These are phyloP conservation scores for Talaromyces sp. DNA, from an alignment of 2,329 filamentous ascomycete species.

Conservation along the genomic window DNA sequence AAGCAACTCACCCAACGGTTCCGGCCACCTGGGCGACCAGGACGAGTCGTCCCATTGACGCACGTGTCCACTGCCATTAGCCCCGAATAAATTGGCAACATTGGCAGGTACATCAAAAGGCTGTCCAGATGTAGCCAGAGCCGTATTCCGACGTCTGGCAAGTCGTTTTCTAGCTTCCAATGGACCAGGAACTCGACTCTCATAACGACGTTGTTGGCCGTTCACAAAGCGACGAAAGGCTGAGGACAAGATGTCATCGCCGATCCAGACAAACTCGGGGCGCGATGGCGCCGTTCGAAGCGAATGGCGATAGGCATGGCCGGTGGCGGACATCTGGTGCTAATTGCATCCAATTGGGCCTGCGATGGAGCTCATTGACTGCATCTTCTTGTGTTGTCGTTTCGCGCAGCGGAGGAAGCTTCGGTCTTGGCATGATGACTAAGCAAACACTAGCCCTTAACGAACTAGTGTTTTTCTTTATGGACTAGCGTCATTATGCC, in stretches of 20 bases:
- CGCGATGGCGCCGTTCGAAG: constrained; percentile 22
- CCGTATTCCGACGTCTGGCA: constrained; percentile 52
- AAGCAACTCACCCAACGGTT: constrained; percentile 19
- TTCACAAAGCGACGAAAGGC: constrained; percentile 46
- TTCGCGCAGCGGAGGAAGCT: constrained; percentile 2
- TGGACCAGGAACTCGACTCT: constrained; percentile 58
- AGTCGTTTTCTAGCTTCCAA: constrained; percentile 56
- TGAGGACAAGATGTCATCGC: constrained; percentile 39
- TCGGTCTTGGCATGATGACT: constrained; percentile 11
- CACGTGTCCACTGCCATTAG: constrained; percentile 35
- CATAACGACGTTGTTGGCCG: constrained; percentile 49
- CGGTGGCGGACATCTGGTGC: constrained; percentile 37
- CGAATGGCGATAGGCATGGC: constrained; percentile 38
- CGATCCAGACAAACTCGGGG: constrained; percentile 41
- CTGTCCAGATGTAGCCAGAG: constrained; percentile 33
- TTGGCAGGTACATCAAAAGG: constrained; percentile 26
- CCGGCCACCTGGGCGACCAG: constrained; percentile 16
- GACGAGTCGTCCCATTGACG: constrained; percentile 27
- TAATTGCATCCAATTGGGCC: constrained; percentile 11
- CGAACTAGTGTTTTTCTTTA: neutral
- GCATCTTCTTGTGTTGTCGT: constrained; percentile 1
- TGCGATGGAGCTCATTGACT: neutral
- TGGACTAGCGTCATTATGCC: neutral
- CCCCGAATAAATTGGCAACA: constrained; percentile 37
- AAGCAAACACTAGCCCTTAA: neutral